Evolutionary conservation across 1,284 basidiomycete genomes (phyloP), one percentile per base, ranked within the genome.

Genomic region (Apiotrichum brassicae): DNA sequence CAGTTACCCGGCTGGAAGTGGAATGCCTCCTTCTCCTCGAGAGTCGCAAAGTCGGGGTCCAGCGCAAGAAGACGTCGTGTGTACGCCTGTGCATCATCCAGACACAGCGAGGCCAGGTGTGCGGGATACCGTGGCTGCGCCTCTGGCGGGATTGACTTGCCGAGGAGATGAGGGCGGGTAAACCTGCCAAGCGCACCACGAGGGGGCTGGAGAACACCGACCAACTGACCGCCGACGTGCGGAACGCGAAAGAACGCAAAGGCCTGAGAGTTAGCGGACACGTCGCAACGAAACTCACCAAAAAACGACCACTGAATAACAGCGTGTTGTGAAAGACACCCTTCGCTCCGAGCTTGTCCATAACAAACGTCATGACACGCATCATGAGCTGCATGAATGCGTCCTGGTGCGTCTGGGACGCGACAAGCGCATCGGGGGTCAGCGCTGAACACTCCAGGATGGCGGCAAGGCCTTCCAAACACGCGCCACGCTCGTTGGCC

Each of bases 301-400:
- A 74, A 63, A 69, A 77, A 58, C 58, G 63, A 2, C 77, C 76
- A 14, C 73, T 73, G 61, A 78, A 78, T 26, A 76, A 63, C 23
- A 78, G 65, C 6, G 75, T 78, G 56, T 78, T 78, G 53, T 77
- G 76, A 63, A 77, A 78, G 12, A 78, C 76, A 46, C 76, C 76
- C 58, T 77, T 77, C 19, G 75, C 75, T 8, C 76, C 76, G 0
- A 78, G 67, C 62, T 78, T 78, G 34, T 73, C 72, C 62, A 77
- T 73, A 3, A 76, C 77, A 54, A 76, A 77, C 14, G 57, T 66
- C 62, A 77, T 67, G 23, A 76, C 64, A 40, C 59, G 59, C 22
- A 76, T 64, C 61, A 77, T 69, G 41, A 74, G 58, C 24, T 63
- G 53, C 19, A 68, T 66, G 61, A 75, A 76, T 6, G 65, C 64